These are phyloP conservation scores for Neofusicoccum ribis DNA, from an alignment of 2,329 filamentous ascomycete genomes.

Conservation along the genomic window DNA sequence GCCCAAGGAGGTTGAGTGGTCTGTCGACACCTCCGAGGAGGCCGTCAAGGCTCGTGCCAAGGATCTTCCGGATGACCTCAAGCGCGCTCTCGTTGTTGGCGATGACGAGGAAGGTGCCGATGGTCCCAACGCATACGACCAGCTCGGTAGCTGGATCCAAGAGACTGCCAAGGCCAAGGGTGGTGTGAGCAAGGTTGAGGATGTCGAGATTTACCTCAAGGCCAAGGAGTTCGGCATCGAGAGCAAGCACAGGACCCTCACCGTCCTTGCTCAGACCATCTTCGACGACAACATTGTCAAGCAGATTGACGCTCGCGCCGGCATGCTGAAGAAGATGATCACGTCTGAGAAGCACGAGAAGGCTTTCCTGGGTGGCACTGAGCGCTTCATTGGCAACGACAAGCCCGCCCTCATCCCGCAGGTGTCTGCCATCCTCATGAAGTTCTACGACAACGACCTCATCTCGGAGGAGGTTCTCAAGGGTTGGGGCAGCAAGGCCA, in stretches of 20 bases:
- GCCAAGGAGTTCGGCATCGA: slow-evolving; percentile 95
- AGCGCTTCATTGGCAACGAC: slow-evolving; percentile 85
- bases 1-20: slow-evolving; percentile 87
- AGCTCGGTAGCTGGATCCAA: slow-evolving; percentile 90
- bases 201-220: slow-evolving; percentile 92
- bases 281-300: slow-evolving; percentile 88
- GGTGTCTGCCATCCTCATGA: slow-evolving; percentile 82
- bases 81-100: slow-evolving; percentile 82
- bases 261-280: slow-evolving; percentile 88
- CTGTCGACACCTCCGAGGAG: slow-evolving; percentile 93
- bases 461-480: slow-evolving; percentile 84
- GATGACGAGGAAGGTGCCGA: slow-evolving; percentile 75
- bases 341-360: slow-evolving; percentile 93
- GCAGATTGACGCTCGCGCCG: slow-evolving; percentile 80
- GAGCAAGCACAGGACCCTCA: slow-evolving; percentile 86
- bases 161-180: slow-evolving; percentile 70
- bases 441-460: slow-evolving; percentile 89
- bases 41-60: slow-evolving; percentile 93
- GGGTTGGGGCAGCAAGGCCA: slow-evolving; percentile 91
- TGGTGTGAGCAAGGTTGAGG: slow-evolving; percentile 75
- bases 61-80: slow-evolving; percentile 90
- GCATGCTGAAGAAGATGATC: slow-evolving; percentile 89
- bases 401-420: slow-evolving; percentile 75
- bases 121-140: slow-evolving; percentile 79
- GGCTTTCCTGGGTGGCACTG: slow-evolving; percentile 89